A percentile compares a stretch with the other conserved stretches of the same genome.
phyloP scores from a whole-genome alignment of 495 filamentous ascomycete genomes.

The Hyaloscypha finlandica region DNA sequence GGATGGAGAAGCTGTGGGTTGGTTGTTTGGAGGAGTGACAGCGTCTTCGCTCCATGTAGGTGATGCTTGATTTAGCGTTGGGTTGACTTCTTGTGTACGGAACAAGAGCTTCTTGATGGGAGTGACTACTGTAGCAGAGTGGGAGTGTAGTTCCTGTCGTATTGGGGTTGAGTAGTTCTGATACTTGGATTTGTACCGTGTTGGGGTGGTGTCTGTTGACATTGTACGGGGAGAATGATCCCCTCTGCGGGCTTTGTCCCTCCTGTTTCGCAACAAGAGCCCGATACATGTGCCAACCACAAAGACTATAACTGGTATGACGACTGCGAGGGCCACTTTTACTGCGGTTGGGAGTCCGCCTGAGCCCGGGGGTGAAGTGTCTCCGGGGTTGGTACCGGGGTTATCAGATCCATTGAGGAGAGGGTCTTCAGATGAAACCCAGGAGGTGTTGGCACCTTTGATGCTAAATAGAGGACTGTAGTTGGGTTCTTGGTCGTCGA shows the following conservation, averaged over 20 bases:
- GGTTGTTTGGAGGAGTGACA: not conserved
- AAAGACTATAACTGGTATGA: not conserved
- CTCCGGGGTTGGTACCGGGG: not conserved
- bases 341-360: not conserved
- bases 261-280: not conserved
- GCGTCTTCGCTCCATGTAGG: not conserved
- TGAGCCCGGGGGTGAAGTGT: not conserved
- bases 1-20: not conserved
- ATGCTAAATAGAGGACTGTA: not conserved
- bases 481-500: not conserved
- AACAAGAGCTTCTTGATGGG: conserved; percentile 1
- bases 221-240: not conserved
- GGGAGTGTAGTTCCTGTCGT: not conserved
- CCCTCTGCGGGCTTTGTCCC: not conserved
- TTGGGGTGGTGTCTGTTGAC: conserved; percentile 1
- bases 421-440: not conserved
- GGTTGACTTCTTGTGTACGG: not conserved
- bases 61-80: not conserved
- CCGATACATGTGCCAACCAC: not conserved
- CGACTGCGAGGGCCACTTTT: not conserved
- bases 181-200: not conserved
- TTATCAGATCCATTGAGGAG: not conserved
- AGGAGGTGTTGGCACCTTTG: not conserved
- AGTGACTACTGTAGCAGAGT: not conserved
- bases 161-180: not conserved